phyloP scores from a whole-genome alignment of 257 asterid species.

The Solanum appendiculatum region DNA sequence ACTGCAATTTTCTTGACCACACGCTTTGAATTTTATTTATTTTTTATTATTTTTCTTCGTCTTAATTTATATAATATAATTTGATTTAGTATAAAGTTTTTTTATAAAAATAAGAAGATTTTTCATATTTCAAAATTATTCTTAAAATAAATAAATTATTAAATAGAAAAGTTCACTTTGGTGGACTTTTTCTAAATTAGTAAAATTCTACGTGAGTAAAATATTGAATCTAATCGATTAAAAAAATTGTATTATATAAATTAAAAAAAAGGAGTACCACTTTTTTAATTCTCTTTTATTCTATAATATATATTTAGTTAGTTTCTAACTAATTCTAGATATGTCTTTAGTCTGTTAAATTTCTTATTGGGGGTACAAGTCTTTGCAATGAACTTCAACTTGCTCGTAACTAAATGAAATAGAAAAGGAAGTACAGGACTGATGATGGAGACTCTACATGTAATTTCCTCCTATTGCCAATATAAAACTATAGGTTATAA shows the following conservation, averaged over 20 bases:
- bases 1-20: background rate
- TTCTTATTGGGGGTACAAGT: background rate
- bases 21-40: background rate
- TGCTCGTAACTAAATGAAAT: background rate
- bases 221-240: no score
- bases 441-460: background rate
- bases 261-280: no score
- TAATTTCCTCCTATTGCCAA: no score
- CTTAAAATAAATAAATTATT: background rate
- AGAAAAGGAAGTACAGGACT: background rate
- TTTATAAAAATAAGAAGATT: no score
- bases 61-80: no score
- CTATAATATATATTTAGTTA: no score
- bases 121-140: no score
- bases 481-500: background rate
- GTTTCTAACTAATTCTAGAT: background rate
- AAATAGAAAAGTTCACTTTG: background rate
- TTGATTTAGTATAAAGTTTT: no score
- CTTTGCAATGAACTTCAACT: background rate
- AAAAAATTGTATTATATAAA: no score
- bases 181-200: background rate
- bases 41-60: no score
- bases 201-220: background rate
- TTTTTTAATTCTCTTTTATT: no score
- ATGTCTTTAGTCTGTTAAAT: background rate